Evolutionary conservation across 257 asterid species (phyloP), one percentile per base, ranked within the genome.

Genomic region (Solanum raphanifolium): DNA sequence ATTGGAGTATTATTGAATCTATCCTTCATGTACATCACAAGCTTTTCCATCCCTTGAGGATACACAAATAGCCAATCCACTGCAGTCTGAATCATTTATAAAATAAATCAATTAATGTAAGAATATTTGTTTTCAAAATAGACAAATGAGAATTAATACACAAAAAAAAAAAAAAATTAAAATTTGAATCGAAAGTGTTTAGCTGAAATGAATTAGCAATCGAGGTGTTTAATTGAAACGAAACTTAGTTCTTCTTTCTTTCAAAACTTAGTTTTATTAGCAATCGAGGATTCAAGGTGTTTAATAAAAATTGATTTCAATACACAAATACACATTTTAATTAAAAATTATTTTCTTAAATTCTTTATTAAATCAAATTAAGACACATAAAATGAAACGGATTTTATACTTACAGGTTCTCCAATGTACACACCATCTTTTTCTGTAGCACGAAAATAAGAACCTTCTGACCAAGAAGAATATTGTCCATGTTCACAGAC

Each of bases 11-110:
- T 94, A 84, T 91, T 91, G 92, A 91, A 94, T 87, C 95, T 91
- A 21, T 90, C 92, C 89, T 92, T 92, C 84, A 94, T 84, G 87
- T 93, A 92, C 35, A 91, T 93, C 87, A 93, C 93, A 55, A 88
- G 87, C 85, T 92, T 91, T 89, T 92, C 93, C 95, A 94, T 90
- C 87, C 96, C 96, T 84, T 89, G 90, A 86, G 98, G 98, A 81
- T 91, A 75, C 29, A 90, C 92, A 60, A 90, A 87, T 5, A 92
- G 81, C 95, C 96, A 93, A 86, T 90, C 93, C 32, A 89, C 84
- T 81, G 89, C 90, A 29, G 96, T 94, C 96, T 94, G 81, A 46
- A 81, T 46, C 68, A 81, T 46, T 25, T 16, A 16, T 2, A 79
- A 79, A 46, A 25, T 0, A 81, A 15, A 16, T 2, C 16, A 81